These are phyloP conservation scores for Colletotrichum sublineola DNA, from an alignment of 2,329 filamentous ascomycete species.

Conservation along the genomic window DNA sequence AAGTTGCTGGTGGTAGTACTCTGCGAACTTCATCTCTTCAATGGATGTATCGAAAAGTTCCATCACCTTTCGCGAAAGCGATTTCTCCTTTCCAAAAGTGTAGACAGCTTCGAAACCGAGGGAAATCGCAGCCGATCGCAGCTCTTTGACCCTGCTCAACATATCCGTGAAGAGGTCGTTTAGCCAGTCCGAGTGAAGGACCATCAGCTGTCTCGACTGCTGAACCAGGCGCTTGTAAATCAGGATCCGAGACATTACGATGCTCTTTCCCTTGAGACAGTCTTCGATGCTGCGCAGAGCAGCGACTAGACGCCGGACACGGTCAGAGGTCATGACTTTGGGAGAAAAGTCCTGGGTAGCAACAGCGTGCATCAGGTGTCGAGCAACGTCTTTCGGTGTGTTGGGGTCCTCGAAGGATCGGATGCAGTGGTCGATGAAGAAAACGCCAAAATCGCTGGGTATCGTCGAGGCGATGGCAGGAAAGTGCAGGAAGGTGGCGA, in stretches of 20 bases:
- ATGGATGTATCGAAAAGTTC: slow-evolving; percentile 72
- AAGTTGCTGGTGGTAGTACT: slow-evolving; percentile 77
- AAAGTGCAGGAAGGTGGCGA: slow-evolving; percentile 82
- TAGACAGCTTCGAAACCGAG: slow-evolving; percentile 80
- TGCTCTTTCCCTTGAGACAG: slow-evolving; percentile 82
- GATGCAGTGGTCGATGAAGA: slow-evolving; percentile 85
- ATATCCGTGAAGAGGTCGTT: slow-evolving; percentile 85
- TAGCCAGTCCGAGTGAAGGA: slow-evolving; percentile 81
- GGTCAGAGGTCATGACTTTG: slow-evolving; percentile 79
- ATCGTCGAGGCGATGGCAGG: slow-evolving; percentile 78
- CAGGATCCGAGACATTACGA: slow-evolving; percentile 80
- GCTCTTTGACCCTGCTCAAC: slow-evolving; percentile 82
- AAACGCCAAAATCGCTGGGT: slow-evolving; percentile 82
- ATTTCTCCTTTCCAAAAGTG: slow-evolving; percentile 76
- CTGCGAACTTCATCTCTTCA: slow-evolving; percentile 74
- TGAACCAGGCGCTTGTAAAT: slow-evolving; percentile 84
- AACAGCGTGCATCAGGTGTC: slow-evolving; percentile 84
- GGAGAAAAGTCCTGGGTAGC: slow-evolving; percentile 83
- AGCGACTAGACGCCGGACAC: slow-evolving; percentile 78
- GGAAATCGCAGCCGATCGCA: slow-evolving; percentile 79
- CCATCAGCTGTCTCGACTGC: slow-evolving; percentile 79
- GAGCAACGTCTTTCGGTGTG: slow-evolving; percentile 81
- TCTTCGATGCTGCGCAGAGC: slow-evolving; percentile 80
- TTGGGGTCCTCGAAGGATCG: slow-evolving; percentile 76
- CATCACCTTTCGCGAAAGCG: slow-evolving; percentile 74